A percentile compares a stretch with the other conserved stretches of the same genome.
Conservation (phyloP, 1,284 basidiomycete species). For the Earliella scabrosa region DNA sequence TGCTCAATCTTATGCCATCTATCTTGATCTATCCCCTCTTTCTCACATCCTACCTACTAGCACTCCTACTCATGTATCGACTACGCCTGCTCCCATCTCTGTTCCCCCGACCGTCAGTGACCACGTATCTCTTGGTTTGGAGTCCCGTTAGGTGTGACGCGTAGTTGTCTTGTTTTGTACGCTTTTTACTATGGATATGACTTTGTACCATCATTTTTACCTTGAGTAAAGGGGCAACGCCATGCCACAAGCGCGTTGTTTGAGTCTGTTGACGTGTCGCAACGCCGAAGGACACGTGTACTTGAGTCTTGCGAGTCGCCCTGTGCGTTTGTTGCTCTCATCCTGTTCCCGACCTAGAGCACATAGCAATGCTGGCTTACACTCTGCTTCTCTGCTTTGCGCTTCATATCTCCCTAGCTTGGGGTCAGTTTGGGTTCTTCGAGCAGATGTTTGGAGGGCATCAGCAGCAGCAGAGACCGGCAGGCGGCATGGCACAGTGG, state of each 20-base stretch:
- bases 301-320: too few relatives aligned
- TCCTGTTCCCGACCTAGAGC: too few relatives aligned
- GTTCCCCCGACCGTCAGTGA: too few relatives aligned
- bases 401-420: slow-evolving; percentile 7
- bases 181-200: too few relatives aligned
- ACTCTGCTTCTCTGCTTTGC: slow-evolving; percentile 12
- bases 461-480: slow-evolving; percentile 44
- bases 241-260: slow-evolving; percentile 17
- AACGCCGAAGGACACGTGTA: slow-evolving; percentile 11
- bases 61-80: background rate
- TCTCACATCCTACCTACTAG: background rate
- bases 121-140: too few relatives aligned
- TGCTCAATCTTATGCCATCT: background rate
- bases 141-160: too few relatives aligned
- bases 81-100: background rate
- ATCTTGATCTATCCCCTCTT: background rate
- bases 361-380: slow-evolving; percentile 21
- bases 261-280: slow-evolving; percentile 18
- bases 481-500: slow-evolving; percentile 49
- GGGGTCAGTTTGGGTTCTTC: slow-evolving; percentile 67
- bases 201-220: too few relatives aligned
- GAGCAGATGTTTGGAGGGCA: slow-evolving; percentile 63
- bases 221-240: too few relatives aligned
- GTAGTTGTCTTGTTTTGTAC: slow-evolving; percentile 15
- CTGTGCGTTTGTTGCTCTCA: too few relatives aligned